Percentiles rank a stretch among this genome's conserved stretches.
Conservation (phyloP, 108 stramenopile genomes). For the Cyclostephanos invisitatus region DNA sequence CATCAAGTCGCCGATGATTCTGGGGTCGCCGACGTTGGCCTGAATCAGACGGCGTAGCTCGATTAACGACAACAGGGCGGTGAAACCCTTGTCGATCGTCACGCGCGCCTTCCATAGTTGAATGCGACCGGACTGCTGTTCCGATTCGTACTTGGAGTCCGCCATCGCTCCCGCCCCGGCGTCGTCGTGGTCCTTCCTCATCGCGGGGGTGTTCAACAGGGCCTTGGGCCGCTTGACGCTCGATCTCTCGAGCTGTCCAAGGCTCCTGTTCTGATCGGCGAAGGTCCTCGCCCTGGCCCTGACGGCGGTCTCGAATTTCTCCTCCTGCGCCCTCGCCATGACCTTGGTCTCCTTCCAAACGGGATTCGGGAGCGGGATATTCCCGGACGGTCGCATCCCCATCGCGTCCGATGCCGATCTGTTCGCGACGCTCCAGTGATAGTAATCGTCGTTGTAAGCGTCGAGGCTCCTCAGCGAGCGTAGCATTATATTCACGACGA, state of each 20-base stretch:
- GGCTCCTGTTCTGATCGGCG: slow-evolving; percentile 59
- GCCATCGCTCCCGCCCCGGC: slow-evolving; percentile 28
- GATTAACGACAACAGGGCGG: slow-evolving; percentile 69
- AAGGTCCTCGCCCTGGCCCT: slow-evolving; percentile 70
- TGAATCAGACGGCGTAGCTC: slow-evolving; percentile 64
- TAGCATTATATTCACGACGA: slow-evolving; percentile 76
- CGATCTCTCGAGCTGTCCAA: slow-evolving; percentile 69
- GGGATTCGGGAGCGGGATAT: slow-evolving; percentile 28
- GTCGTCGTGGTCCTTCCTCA: slow-evolving; percentile 20
- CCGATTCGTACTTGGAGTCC: slow-evolving; percentile 37
- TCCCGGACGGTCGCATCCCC: neutral
- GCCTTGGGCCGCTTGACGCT: slow-evolving; percentile 81
- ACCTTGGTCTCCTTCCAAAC: slow-evolving; percentile 47
- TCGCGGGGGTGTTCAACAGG: slow-evolving; percentile 66
- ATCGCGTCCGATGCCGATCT: slow-evolving; percentile 14
- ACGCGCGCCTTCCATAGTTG: slow-evolving; percentile 84
- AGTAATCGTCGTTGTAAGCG: slow-evolving; percentile 51
- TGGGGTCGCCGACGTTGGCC: slow-evolving; percentile 36
- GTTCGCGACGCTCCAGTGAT: slow-evolving; percentile 48
- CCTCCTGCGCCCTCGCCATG: slow-evolving; percentile 56
- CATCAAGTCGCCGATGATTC: slow-evolving; percentile 53
- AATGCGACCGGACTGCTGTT: slow-evolving; percentile 47
- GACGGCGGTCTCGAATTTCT: slow-evolving; percentile 41
- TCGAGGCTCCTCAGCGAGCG: slow-evolving; percentile 59
- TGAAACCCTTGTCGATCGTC: slow-evolving; percentile 77